Conservation (phyloP, 2,329 filamentous ascomycete genomes). For the Nemania diffusa region DNA sequence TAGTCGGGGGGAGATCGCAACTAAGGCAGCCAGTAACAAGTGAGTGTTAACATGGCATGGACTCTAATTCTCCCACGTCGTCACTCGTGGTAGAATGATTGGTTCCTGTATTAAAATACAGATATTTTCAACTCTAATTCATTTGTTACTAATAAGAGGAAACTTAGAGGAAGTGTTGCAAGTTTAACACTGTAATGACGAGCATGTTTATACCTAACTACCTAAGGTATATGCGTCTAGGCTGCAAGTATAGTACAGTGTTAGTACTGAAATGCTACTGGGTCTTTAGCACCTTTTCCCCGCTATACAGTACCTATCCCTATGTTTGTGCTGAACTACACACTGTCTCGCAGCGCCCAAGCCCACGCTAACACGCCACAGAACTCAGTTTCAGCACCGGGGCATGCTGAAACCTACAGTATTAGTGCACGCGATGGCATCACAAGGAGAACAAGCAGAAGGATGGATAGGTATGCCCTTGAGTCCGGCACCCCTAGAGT, state of each 20-base stretch:
- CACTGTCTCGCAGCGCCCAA: background rate
- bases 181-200: background rate
- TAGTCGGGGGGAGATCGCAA: background rate
- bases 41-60: conserved; percentile 19
- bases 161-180: background rate
- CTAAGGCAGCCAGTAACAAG: conserved; percentile 23
- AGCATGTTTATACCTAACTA: background rate
- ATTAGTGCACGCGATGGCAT: conserved; percentile 24
- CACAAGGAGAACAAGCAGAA: conserved; percentile 17
- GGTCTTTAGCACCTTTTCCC: background rate
- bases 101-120: conserved; percentile 25
- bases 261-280: background rate
- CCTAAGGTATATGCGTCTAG: too few species aligned
- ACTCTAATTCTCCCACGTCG: conserved; percentile 1
- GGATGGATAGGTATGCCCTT: background rate
- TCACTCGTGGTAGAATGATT: conserved; percentile 39
- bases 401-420: conserved; percentile 27
- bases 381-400: conserved; percentile 18
- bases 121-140: background rate
- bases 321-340: background rate
- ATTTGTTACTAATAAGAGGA: background rate
- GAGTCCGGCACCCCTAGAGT: conserved; percentile 17
- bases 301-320: background rate
- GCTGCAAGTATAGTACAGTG: background rate
- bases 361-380: conserved; percentile 22